Evolutionary conservation across 1,284 basidiomycete genomes (phyloP).

Genomic region (Anthracocystis walkeri): DNA sequence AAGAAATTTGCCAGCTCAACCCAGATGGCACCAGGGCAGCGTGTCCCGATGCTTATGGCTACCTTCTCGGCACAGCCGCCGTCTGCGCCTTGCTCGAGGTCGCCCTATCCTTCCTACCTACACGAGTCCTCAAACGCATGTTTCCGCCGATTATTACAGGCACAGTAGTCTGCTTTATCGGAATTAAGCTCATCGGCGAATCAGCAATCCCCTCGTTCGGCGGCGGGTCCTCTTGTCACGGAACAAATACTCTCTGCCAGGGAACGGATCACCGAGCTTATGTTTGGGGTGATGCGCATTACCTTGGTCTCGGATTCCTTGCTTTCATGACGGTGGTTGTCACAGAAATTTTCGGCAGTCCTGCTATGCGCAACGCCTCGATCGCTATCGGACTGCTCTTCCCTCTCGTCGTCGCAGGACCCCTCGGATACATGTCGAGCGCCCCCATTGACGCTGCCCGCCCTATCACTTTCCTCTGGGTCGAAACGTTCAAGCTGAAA

Average conservation of each 20-base stretch:
- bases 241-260: conserved; percentile 74
- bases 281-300: conserved; percentile 81
- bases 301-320: conserved; percentile 86
- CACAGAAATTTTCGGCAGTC: conserved; percentile 78
- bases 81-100: conserved; percentile 86
- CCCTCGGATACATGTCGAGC: conserved; percentile 52
- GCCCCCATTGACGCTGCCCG: conserved; percentile 48
- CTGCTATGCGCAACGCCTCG: conserved; percentile 79
- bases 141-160: conserved; percentile 85
- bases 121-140: conserved; percentile 74
- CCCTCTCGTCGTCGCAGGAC: conserved; percentile 56
- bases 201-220: conserved; percentile 84
- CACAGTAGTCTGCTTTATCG: conserved; percentile 72
- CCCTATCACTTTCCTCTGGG: conserved; percentile 72
- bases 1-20: conserved; percentile 80
- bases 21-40: conserved; percentile 77
- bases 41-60: conserved; percentile 72
- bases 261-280: conserved; percentile 73
- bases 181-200: conserved; percentile 79
- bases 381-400: conserved; percentile 69
- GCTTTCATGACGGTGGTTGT: conserved; percentile 82
- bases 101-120: conserved; percentile 79
- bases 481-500: conserved; percentile 80
- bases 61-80: conserved; percentile 78
- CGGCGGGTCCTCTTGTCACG: conserved; percentile 77